Evolutionary conservation across 2,329 filamentous ascomycete species (phyloP), one percentile per base, ranked within the genome.

Genomic region (Ceratocystis cacaofunesta): DNA sequence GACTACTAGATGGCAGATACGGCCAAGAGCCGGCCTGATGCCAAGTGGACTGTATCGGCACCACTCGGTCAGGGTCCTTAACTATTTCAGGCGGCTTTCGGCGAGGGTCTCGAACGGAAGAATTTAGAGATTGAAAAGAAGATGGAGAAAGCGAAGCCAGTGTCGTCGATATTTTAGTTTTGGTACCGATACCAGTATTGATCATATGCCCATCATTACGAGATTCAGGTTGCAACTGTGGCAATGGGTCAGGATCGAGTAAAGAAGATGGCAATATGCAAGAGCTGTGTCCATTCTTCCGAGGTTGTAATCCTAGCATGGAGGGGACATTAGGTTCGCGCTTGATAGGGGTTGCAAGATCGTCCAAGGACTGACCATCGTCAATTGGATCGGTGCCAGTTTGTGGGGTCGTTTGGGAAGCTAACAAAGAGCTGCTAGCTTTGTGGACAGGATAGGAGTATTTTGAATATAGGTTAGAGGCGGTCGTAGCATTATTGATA

Each of bases 1-100:
- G 65, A 6, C 48, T 44, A 32, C 43, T 60, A 12, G 43, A 46
- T 22, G 32, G 15, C 8, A 66, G 30, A 43, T 66, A 66, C 25
- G 65, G 65, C 50, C 65, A 46, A 41, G 55, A 2, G 17, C 41
- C 25, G 2, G 5, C 22, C 12, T 48, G 22, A 22, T 62, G 43
- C 61, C 61, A 62, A 10, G 61, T 62, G 7, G 61, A 50, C 7
- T 46, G 61, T 32, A 10, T 50, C 2, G 43, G 61, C 10, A 17
- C 22, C 50, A 32, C 43, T 32, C 25, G 25, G 22, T 62, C 61
- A 3, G 55, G 25, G 55, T 58, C 55, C 4, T 58, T 25, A 2
- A 36, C 28, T 58, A 32, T 28, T 58, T 58, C 55, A 2, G 55
- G 55, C 8, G 55, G 55, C 22, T 58, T 58, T 7, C 55, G 55